Base-by-base conservation (phyloP, 257 asterid genomes). In the Forsythia viridissima region DNA sequence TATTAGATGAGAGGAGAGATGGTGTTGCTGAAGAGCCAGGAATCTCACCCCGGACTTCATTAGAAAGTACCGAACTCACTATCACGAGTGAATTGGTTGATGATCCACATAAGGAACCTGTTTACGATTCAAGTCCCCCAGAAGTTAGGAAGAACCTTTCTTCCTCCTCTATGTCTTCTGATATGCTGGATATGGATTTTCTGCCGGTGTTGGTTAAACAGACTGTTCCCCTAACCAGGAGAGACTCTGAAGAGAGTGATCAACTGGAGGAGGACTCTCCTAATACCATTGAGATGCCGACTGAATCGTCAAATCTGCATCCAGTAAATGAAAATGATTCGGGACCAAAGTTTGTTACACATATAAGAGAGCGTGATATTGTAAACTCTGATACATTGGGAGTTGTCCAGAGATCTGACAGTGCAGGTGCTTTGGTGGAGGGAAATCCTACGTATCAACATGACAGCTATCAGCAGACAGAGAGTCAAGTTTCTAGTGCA, bases 91-190 rank as follows among this genome's bases (percentile, higher is more conserved):
- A 80, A n/a, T 78, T 71, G 63, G 63, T 37, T 38, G 81, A 46
- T 41, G 69, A 79, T 46, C 73, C 48, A 78, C 82, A 57, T 24
- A 24, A 67, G 74, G 52, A 71, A 38, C 86, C 83, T 71, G 59
- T 79, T 52, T 83, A 83, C 76, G 86, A 83, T 79, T 71, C 74
- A 21, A 83, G 86, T 68, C 83, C 86, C 41, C 21, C 73, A 8
- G 73, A 66, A 70, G 63, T 37, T n/a, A 72, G 38, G 43, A 63
- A 30, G 12, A 63, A 63, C 40, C 40, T 10, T 63, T 63, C 70
- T 63, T 21, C 70, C 40, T 21, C 70, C 7, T 63, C 70, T 63
- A 24, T 63, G 70, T 30, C 37, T 10, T 63, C 40, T 24, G 70
- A 30, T 63, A 15, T 63, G 40, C 10, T 63, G 70, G 70, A 63